phyloP scores from a whole-genome alignment of 352 stramenopile genomes.

The Pythium utonaiense region DNA sequence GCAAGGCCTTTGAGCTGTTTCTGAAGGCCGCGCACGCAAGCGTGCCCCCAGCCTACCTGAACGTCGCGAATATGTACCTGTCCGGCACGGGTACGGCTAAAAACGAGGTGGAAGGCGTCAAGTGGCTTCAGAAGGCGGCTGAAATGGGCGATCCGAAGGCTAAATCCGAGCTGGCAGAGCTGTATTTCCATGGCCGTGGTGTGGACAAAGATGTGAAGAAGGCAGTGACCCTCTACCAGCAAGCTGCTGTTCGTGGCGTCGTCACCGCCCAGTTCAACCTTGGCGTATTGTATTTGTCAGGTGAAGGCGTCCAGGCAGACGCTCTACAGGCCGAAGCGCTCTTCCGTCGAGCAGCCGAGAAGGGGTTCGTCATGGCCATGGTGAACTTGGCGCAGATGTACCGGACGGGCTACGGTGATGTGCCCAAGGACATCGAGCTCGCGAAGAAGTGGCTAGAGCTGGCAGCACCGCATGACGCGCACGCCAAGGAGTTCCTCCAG shows the following conservation, averaged over 20 bases:
- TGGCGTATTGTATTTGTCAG: constrained; percentile 64
- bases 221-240: constrained; percentile 66
- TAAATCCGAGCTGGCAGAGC: constrained; percentile 69
- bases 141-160: constrained; percentile 69
- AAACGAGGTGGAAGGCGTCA: constrained; percentile 64
- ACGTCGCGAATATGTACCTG: constrained; percentile 83
- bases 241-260: constrained; percentile 56
- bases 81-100: constrained; percentile 66
- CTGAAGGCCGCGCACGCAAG: constrained; percentile 55
- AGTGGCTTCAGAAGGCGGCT: constrained; percentile 74
- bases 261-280: constrained; percentile 77
- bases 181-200: constrained; percentile 63
- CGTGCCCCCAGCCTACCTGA: constrained; percentile 73
- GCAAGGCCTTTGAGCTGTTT: constrained; percentile 80
- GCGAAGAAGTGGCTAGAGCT: constrained; percentile 76
- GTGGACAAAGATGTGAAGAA: constrained; percentile 47
- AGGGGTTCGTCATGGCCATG: constrained; percentile 86
- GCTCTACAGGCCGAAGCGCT: constrained; percentile 62
- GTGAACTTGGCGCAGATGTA: constrained; percentile 87
- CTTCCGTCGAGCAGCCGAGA: constrained; percentile 68
- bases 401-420: constrained; percentile 55
- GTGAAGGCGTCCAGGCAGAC: constrained; percentile 55
- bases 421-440: constrained; percentile 57
- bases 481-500: constrained; percentile 74
- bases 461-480: constrained; percentile 64